Evolutionary conservation across 2,329 filamentous ascomycete species (phyloP), one percentile per base, ranked within the genome.

Genomic region (Colletotrichum acutatum): DNA sequence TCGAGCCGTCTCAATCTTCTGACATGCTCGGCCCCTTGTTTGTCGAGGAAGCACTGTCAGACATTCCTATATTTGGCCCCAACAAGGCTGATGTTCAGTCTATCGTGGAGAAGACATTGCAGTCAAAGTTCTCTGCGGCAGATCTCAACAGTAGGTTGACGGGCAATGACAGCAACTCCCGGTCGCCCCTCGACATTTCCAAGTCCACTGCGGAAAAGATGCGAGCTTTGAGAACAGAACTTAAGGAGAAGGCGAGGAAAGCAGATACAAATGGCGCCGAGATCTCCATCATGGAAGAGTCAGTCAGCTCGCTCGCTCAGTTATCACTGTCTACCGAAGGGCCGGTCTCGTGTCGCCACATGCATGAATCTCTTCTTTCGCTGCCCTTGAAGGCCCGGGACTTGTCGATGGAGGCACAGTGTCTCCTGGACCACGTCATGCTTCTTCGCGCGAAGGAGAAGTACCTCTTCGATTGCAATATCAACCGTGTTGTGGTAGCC

Each of bases 401-500:
- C 1, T 83, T 90, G 5, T 86, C 89, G 0, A 83, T 83, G 53
- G 84, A 88, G 72, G 88, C 87, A 1, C 88, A 90, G 65, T 83
- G 82, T 16, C 79, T 89, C 8, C 78, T 90, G 14, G 88, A 92
- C 73, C 88, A 92, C 74, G 80, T 85, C 4, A 90, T 91, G 85
- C 81, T 92, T 11, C 81, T 90, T 49, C 88, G 91, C 19, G 89
- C 90, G 8, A 89, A 88, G 74, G 89, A 90, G 76, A 88, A 86
- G 67, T 93, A 92, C 74, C 82, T 92, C 0, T 91, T 92, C 74
- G 85, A 95, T 77, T 91, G 90, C 71, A 82, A 83, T 19, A 88
- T 85, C 60, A 97, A 97, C 77, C 88, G 89, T 74, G 83, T 87
- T 6, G 88, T 95, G n/a, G 87, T 93, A 1, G 85, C 87, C 6